Conservation (phyloP, 1,284 basidiomycete genomes). For the Austroboletus novae-zelandiae region DNA sequence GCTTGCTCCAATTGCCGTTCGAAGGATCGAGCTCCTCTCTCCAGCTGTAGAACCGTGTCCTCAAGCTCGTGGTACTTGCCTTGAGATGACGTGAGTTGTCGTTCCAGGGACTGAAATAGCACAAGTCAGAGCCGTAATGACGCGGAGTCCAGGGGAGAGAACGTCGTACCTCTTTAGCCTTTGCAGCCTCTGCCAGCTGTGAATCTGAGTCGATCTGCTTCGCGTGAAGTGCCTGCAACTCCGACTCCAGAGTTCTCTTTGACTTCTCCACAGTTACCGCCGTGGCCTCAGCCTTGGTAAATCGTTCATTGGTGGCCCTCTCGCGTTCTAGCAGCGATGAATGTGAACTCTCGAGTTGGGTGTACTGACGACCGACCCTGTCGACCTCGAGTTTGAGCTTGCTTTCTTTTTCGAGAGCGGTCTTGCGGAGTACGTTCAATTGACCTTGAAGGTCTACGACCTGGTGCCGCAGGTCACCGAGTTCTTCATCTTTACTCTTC, state of each 20-base stretch:
- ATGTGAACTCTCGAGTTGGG: constrained; percentile 57
- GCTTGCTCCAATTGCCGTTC: constrained; percentile 69
- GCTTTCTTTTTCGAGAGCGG: constrained; percentile 60
- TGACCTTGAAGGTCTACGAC: constrained; percentile 59
- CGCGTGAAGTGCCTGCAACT: constrained; percentile 70
- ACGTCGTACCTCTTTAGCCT: constrained; percentile 69
- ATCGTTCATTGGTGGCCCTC: constrained; percentile 49
- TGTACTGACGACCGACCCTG: constrained; percentile 53
- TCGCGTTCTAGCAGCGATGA: constrained; percentile 63
- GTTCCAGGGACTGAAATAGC: constrained; percentile 50
- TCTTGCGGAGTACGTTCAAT: constrained; percentile 54
- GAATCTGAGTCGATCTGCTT: constrained; percentile 72
- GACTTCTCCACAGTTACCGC: constrained; percentile 69
- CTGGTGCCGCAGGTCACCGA: constrained; percentile 71
- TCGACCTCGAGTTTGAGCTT: constrained; percentile 71
- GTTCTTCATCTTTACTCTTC: constrained; percentile 85
- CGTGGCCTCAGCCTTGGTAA: constrained; percentile 51
- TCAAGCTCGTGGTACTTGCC: constrained; percentile 83
- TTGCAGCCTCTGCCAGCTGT: constrained; percentile 59
- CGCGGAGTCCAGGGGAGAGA: not conserved
- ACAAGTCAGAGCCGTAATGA: constrained; percentile 2
- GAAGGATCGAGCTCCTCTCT: constrained; percentile 77
- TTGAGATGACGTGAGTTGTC: constrained; percentile 70
- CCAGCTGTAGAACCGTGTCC: constrained; percentile 80
- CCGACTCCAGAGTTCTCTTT: constrained; percentile 70